phyloP scores from a whole-genome alignment of 495 filamentous ascomycete species.

The Talaromyces thailandensis region DNA sequence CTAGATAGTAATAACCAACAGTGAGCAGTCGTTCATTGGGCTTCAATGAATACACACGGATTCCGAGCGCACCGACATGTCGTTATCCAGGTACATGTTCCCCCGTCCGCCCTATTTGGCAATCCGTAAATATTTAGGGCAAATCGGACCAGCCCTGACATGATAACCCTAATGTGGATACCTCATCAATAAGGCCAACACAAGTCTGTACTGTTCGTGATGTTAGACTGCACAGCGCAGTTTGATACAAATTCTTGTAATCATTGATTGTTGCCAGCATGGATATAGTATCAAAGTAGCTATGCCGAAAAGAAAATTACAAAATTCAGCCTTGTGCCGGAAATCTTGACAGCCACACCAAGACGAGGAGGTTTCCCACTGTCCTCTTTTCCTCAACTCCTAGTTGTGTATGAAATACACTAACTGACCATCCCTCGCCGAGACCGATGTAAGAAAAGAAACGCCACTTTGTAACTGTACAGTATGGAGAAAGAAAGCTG shows the following conservation, averaged over 20 bases:
- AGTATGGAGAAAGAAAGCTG: not conserved
- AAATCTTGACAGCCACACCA: not conserved
- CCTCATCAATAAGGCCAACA: not conserved
- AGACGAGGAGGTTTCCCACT: too few species aligned
- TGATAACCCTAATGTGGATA: not conserved
- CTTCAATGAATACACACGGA: not conserved
- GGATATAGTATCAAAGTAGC: not conserved
- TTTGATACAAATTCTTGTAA: not conserved
- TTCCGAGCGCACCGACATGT: not conserved
- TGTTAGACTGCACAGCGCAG: not conserved
- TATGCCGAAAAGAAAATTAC: not conserved
- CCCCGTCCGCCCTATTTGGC: too few species aligned
- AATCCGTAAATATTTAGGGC: too few species aligned
- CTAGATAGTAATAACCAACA: not conserved
- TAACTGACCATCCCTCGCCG: not conserved
- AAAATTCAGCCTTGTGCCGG: not conserved
- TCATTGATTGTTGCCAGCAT: not conserved
- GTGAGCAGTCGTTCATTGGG: not conserved
- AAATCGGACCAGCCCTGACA: not conserved
- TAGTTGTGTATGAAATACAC: not conserved
- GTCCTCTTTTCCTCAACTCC: not conserved
- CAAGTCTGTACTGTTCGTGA: too few species aligned
- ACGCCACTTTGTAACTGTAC: not conserved
- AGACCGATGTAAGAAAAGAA: not conserved
- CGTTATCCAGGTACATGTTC: not conserved